Evolutionary conservation across 2,329 filamentous ascomycete genomes (phyloP), one percentile per base, ranked within the genome.

Genomic region (Aspergillus ibericus): DNA sequence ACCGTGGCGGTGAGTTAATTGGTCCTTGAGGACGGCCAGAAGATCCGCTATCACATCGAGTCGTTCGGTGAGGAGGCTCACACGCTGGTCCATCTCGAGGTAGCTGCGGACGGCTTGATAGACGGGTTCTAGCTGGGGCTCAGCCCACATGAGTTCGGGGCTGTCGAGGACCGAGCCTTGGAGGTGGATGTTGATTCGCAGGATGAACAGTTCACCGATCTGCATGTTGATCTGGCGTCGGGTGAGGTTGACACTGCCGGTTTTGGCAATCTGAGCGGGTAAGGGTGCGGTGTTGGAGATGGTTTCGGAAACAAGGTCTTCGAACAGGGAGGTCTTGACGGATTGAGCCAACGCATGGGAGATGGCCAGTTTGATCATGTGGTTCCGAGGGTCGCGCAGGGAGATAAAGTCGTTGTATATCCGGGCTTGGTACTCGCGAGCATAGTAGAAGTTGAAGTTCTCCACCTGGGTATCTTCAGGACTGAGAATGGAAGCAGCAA

Each of bases 341-440:
- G 91, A 96, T 76, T 99, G 95, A 0, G 93, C 91, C 49, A 99
- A 81, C 2, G 95, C 95, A 78, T 99, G 95, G 15, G 92, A 96
- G 72, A 98, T 98, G 56, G 93, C 92, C 36, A 98, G 82, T 79
- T 98, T 98, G 66, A 90, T 96, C 95, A 98, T 98, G 79, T 98
- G 96, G 76, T 96, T 96, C 70, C 88, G 88, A 77, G 96, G 96
- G 69, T 98, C 93, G 50, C 93, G 85, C 60, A 99, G 78, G 2
- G 91, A 95, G 76, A 99, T 99, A 70, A 99, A 99, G 77, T 99
- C 95, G 77, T 99, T 99, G 83, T 99, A 99, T 75, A 99, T 99
- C 53, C 95, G 89, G 20, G 95, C 92, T 77, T 99, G 96, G 74
- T 99, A 99, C 73, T 98, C 93, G 69, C 90, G 86, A 3, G 95